Evolutionary conservation across 805 yeast species (phyloP).

Genomic region (Cyberlindnera nakhonratchasimensis): DNA sequence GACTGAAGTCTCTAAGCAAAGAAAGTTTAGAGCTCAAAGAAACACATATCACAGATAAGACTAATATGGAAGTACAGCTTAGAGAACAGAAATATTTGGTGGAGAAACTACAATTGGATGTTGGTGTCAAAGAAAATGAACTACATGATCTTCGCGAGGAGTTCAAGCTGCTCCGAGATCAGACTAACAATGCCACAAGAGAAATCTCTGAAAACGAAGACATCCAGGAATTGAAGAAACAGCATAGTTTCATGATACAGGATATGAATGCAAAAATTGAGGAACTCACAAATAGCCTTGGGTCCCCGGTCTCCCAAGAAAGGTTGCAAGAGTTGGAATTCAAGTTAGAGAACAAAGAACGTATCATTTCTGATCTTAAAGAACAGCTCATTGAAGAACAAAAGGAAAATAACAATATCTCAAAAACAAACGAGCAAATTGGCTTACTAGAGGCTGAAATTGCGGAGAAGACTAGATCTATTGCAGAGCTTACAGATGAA

Average conservation of each 20-base stretch:
- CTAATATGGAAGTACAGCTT: conserved; percentile 9
- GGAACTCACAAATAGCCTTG: conserved; percentile 14
- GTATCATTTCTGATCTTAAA: conserved; percentile 19
- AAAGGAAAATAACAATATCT: background rate
- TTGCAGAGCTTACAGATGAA: conserved; percentile 3
- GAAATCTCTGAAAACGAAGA: background rate
- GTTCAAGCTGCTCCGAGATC: conserved; percentile 1
- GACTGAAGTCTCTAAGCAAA: conserved; percentile 11
- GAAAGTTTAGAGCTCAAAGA: conserved; percentile 31
- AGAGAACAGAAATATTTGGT: conserved; percentile 5
- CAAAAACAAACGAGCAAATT: background rate
- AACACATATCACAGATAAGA: conserved; percentile 18
- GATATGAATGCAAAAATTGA: conserved; percentile 9
- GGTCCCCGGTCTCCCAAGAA: conserved; percentile 10
- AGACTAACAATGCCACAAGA: conserved; percentile 1
- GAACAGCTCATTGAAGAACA: conserved; percentile 4
- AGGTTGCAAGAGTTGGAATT: conserved; percentile 20
- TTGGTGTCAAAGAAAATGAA: conserved; percentile 14
- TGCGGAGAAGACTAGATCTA: background rate
- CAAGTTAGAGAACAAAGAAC: conserved; percentile 21
- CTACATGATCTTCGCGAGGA: conserved; percentile 3
- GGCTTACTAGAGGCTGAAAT: conserved; percentile 1
- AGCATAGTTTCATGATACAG: conserved; percentile 5
- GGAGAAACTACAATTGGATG: conserved; percentile 4
- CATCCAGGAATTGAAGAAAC: conserved; percentile 3